Base-by-base conservation (phyloP, 2,329 filamentous ascomycete species). In the Botryotinia convoluta region DNA sequence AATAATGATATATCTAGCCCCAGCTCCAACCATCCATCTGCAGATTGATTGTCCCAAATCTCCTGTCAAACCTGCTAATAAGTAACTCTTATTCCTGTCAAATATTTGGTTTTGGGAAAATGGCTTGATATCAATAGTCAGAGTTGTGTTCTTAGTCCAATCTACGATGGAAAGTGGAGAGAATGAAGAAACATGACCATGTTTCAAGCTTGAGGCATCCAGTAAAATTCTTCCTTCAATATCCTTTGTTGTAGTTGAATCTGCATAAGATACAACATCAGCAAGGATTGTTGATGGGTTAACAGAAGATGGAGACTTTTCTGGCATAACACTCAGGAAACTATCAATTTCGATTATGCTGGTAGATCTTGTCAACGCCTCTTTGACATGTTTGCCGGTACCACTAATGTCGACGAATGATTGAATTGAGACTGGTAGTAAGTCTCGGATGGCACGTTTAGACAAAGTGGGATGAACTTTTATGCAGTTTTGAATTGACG, bases 11-110 rank as follows among this genome's bases (percentile, higher is more conserved):
- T 69, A 59, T 18, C 80, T 75, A 0, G 83, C 84, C 0, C 84
- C 84, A 16, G 79, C 78, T 0, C 57, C 60, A 0, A 82, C 78
- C 84, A 86, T 85, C 82, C 83, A 86, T 48, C 79, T 68, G 60
- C 80, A 81, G 0, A 85, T 77, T 0, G 83, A 83, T 20, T 78
- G 79, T 2, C 84, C 84, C 4, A 83, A 48, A 0, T 75, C 72
- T 12, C 79, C 76, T 2, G 77, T 76, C 1, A 82, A 69, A 26
- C 81, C 82, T 42, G 78, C 75, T 12, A 83, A 64, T 20, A 79
- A 45, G 63, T 83, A 83, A 1, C 81, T 82, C 75, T 78, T 81
- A 65, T 79, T 67, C 22, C 20, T 32, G 1, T 59, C 37, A 14
- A 72, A 72, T 9, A 72, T 63, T 3, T 65, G 16, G 7, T 72